phyloP scores from a whole-genome alignment of 306 rosid species.

The Medicago truncatula region MtrunA17r5.0-ANR NC_053044.1:45682001-45682500 shows the following conservation, averaged over 20 bases:
- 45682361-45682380: neutral
- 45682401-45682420: constrained; percentile 7
- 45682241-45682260: constrained; percentile 42
- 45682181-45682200: neutral
- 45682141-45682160: too few species aligned
- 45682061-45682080: too few species aligned
- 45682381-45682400: neutral
- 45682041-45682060: too few species aligned
- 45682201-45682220: constrained; percentile 12
- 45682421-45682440: neutral
- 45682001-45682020: too few species aligned
- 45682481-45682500: constrained; percentile 34
- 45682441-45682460: constrained; percentile 43
- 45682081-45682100: too few species aligned
- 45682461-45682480: constrained; percentile 20
- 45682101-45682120: too few species aligned
- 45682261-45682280: constrained; percentile 46
- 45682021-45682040: too few species aligned
- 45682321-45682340: constrained; percentile 35
- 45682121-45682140: too few species aligned
- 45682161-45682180: too few species aligned
- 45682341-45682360: neutral
- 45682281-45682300: constrained; percentile 39
- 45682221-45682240: constrained; percentile 34
- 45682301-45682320: constrained; percentile 39